Evolutionary conservation across 352 stramenopile genomes (phyloP).

Genomic region (Phytophthora nicotianae): DNA sequence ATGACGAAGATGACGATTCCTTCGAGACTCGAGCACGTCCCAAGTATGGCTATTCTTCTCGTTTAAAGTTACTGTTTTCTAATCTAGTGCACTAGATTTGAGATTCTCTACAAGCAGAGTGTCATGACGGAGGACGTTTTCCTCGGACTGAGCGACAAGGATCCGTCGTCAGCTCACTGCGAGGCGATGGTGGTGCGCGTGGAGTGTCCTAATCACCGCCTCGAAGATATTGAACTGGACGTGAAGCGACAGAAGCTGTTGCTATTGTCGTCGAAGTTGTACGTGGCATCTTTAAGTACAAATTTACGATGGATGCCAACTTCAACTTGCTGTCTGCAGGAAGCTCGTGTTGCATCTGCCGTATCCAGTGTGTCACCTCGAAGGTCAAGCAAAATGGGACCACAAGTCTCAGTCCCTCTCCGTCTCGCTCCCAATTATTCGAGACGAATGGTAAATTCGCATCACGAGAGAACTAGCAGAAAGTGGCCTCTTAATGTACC

Average conservation of each 20-base stretch:
- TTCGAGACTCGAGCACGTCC: slow-evolving; percentile 62
- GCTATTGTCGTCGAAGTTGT: slow-evolving; percentile 66
- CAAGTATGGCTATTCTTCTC: slow-evolving; percentile 41
- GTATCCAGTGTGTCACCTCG: slow-evolving; percentile 71
- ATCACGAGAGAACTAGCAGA: background rate
- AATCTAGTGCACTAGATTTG: slow-evolving; percentile 46
- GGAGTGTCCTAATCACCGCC: slow-evolving; percentile 60
- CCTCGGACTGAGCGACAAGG: slow-evolving; percentile 80
- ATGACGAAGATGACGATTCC: slow-evolving; percentile 75
- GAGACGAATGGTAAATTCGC: slow-evolving; percentile 67
- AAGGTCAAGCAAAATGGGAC: slow-evolving; percentile 81
- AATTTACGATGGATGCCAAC: background rate
- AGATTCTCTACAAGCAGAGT: slow-evolving; percentile 87
- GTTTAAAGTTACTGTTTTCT: slow-evolving; percentile 52
- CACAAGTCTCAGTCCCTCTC: slow-evolving; percentile 47
- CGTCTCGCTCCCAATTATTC: slow-evolving; percentile 76
- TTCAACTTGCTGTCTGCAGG: slow-evolving; percentile 27
- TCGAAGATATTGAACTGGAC: slow-evolving; percentile 83
- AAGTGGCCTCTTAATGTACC: slow-evolving; percentile 10
- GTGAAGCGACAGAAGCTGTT: slow-evolving; percentile 82
- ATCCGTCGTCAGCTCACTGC: slow-evolving; percentile 81
- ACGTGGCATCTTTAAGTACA: slow-evolving; percentile 16
- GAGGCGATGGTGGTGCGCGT: slow-evolving; percentile 83
- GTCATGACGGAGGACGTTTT: slow-evolving; percentile 90
- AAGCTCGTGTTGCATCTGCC: slow-evolving; percentile 77